Conservation (phyloP, 2,329 filamentous ascomycete species). For the Fonsecaea nubica region DNA sequence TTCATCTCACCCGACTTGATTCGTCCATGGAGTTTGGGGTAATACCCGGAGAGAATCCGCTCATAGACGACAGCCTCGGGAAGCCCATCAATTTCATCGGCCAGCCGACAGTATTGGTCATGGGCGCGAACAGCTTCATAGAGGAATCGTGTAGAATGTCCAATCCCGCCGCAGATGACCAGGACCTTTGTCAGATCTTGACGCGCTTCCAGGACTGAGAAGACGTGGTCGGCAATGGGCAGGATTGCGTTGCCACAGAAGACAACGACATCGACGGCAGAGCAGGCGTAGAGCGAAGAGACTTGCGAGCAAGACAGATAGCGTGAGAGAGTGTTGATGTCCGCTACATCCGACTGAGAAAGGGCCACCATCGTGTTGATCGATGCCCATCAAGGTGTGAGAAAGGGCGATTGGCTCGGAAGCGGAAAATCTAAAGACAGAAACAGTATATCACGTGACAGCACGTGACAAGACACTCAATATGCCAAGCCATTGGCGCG, state of each 20-base stretch:
- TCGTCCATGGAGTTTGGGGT: slow-evolving; percentile 35
- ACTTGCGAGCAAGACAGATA: slow-evolving; percentile 44
- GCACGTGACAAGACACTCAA: background rate
- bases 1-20: slow-evolving; percentile 41
- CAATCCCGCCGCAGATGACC: slow-evolving; percentile 55
- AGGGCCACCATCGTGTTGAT: slow-evolving; percentile 1
- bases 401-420: background rate
- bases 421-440: background rate
- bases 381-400: too few species aligned
- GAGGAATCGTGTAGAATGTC: slow-evolving; percentile 54
- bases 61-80: slow-evolving; percentile 52
- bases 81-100: slow-evolving; percentile 43
- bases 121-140: slow-evolving; percentile 50
- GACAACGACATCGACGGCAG: slow-evolving; percentile 48
- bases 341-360: slow-evolving; percentile 27
- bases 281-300: slow-evolving; percentile 30
- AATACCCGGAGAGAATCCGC: slow-evolving; percentile 43
- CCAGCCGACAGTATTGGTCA: slow-evolving; percentile 42
- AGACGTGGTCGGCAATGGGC: slow-evolving; percentile 46
- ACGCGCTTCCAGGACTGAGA: slow-evolving; percentile 43
- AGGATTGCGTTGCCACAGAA: slow-evolving; percentile 52
- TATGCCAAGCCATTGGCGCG: background rate
- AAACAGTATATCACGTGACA: background rate
- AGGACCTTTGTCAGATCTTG: slow-evolving; percentile 46
- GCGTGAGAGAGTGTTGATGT: slow-evolving; percentile 44